A percentile compares a stretch with the other conserved stretches of the same genome.
These are phyloP conservation scores for Blastomyces emzantsi DNA, from an alignment of 2,329 filamentous ascomycete species.

Conservation along the genomic window DNA sequence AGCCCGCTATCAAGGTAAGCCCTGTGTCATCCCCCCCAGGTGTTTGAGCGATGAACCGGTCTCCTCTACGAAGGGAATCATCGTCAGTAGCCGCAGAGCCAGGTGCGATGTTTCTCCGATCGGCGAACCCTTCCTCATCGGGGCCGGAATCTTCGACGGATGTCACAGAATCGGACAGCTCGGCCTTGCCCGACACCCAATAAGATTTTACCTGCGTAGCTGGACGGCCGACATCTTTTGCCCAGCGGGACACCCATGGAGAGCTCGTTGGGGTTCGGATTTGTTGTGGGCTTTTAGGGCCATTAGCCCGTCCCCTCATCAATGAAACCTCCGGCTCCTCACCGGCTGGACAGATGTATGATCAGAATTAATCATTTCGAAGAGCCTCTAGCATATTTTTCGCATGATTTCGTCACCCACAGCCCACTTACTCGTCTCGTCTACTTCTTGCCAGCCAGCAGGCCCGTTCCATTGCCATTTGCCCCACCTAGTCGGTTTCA, in stretches of 20 bases:
- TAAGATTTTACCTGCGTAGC: not conserved
- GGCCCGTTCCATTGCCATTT: not conserved
- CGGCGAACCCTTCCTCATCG: not conserved
- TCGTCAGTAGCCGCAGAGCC: not conserved
- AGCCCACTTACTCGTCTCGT: not conserved
- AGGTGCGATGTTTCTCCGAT: not conserved
- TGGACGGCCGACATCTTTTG: not conserved
- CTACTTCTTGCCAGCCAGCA: not conserved
- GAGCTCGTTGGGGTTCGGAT: not conserved
- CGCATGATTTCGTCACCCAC: not conserved
- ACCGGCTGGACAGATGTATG: not conserved
- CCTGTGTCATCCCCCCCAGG: not conserved
- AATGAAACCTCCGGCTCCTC: not conserved
- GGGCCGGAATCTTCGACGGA: not conserved
- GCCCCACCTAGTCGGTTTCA: not conserved
- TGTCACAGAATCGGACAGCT: not conserved
- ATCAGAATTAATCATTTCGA: not conserved
- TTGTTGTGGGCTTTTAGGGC: not conserved
- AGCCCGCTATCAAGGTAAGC: not conserved
- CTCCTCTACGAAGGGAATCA: not conserved
- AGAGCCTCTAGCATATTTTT: not conserved
- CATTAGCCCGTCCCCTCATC: not conserved
- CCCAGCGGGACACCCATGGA: not conserved
- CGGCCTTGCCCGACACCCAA: not conserved
- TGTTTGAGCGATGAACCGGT: not conserved